Conservation (phyloP, 345 rosid genomes). For the Gossypium sturtianum region DNA sequence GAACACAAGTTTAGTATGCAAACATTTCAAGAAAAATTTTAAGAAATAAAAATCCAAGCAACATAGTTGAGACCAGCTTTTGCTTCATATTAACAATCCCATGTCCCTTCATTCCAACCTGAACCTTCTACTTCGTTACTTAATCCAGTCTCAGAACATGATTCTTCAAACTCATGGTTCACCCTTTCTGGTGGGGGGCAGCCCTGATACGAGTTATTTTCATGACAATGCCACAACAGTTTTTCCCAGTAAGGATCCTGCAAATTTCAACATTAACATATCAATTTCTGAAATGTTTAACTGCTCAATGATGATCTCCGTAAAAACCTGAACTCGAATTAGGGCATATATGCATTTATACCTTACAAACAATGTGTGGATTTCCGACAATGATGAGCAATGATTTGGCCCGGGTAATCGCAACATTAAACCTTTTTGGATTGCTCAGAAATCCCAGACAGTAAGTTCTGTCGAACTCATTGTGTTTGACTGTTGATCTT, state of each 20-base stretch:
- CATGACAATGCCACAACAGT: constrained; percentile 41
- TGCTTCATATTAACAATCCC: background rate
- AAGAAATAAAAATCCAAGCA: background rate
- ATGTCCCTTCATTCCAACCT: background rate
- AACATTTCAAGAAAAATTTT: background rate
- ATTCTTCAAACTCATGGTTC: background rate
- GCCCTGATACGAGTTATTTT: constrained; percentile 43
- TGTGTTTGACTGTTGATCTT: constrained; percentile 50
- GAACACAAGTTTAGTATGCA: background rate
- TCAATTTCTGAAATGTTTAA: background rate
- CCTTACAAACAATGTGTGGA: constrained; percentile 52
- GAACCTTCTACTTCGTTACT: constrained; percentile 6
- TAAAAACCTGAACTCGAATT: background rate
- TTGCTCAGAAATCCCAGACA: constrained; percentile 51
- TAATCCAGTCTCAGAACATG: background rate
- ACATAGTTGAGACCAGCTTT: background rate
- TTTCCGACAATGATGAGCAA: constrained; percentile 49
- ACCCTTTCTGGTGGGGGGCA: constrained; percentile 39
- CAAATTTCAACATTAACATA: background rate
- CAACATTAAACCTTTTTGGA: constrained; percentile 57
- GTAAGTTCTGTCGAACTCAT: constrained; percentile 35
- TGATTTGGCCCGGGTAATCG: constrained; percentile 46
- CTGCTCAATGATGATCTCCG: background rate
- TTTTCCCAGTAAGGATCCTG: constrained; percentile 50
- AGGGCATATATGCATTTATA: constrained; percentile 5